Evolutionary conservation across 1,139 yeast species (phyloP).

Genomic region (Hyphopichia khmerensis): DNA sequence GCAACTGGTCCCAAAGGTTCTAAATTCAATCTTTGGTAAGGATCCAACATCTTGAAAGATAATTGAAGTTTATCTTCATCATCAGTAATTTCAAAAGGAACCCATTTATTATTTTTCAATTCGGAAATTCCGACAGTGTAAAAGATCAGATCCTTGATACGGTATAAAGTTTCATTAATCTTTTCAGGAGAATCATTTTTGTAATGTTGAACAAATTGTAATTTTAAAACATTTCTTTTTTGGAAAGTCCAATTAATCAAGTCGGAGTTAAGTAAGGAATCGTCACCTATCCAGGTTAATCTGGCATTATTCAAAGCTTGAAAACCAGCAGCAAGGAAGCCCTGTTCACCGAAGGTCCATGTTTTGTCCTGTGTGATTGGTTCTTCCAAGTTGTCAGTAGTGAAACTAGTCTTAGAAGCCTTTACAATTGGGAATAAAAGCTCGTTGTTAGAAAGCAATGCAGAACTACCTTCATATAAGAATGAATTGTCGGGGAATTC

Average conservation of each 20-base stretch:
- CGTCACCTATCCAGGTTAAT: constrained; percentile 76
- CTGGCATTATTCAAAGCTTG: constrained; percentile 84
- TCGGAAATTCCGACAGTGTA: constrained; percentile 69
- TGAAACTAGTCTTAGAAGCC: constrained; percentile 69
- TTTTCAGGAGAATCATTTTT: constrained; percentile 46
- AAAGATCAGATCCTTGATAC: constrained; percentile 66
- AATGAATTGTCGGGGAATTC: constrained; percentile 12
- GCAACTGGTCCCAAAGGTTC: constrained; percentile 41
- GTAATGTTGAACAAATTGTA: constrained; percentile 50
- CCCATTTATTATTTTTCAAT: constrained; percentile 65
- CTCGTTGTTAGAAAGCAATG: constrained; percentile 50
- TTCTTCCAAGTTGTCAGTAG: constrained; percentile 38
- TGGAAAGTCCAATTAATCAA: constrained; percentile 77
- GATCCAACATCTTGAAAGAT: constrained; percentile 89
- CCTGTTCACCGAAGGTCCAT: constrained; percentile 87
- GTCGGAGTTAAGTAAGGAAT: constrained; percentile 52
- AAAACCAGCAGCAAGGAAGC: constrained; percentile 71
- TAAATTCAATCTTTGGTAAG: constrained; percentile 80
- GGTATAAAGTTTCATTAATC: constrained; percentile 52
- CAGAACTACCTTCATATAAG: constrained; percentile 39
- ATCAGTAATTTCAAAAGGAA: constrained; percentile 51
- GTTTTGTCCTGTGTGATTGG: constrained; percentile 45
- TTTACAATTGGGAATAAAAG: constrained; percentile 67
- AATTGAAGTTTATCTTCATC: constrained; percentile 67
- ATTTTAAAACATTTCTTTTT: constrained; percentile 60